Percentiles rank a stretch among this genome's conserved stretches.
Conservation (phyloP, 129 eudicot species). For the Erigeron canadensis region DNA sequence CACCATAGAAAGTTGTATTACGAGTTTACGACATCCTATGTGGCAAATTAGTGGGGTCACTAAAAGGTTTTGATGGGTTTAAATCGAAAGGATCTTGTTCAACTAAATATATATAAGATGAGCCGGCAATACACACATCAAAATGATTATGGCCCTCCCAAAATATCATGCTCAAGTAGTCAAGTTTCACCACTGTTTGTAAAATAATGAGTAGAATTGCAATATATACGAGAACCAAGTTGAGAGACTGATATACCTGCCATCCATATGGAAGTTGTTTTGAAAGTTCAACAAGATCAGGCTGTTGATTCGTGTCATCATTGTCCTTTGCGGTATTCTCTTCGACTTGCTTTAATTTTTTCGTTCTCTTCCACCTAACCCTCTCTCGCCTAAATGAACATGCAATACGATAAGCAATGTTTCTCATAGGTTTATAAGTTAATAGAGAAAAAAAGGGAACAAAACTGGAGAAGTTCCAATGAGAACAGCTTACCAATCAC, state of each 20-base stretch:
- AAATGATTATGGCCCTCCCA: too few species aligned
- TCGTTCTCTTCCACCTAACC: slow-evolving; percentile 80
- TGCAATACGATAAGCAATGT: background rate
- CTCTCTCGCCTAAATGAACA: slow-evolving; percentile 73
- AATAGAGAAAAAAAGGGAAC: background rate
- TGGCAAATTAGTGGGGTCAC: too few species aligned
- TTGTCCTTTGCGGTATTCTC: slow-evolving; percentile 32
- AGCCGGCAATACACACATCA: too few species aligned
- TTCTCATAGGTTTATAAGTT: background rate
- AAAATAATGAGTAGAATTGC: too few species aligned
- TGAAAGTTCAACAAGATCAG: slow-evolving; percentile 58
- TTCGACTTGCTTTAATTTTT: slow-evolving; percentile 43
- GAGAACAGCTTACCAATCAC: slow-evolving; percentile 67
- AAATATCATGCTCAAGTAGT: too few species aligned
- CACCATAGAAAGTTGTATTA: background rate
- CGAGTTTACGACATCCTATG: too few species aligned
- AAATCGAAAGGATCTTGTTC: too few species aligned
- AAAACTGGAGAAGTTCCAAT: background rate
- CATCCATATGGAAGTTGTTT: slow-evolving; percentile 79
- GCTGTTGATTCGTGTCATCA: slow-evolving; percentile 42
- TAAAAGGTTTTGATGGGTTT: too few species aligned
- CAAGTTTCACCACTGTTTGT: too few species aligned
- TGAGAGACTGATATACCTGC: slow-evolving; percentile 54
- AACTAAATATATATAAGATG: too few species aligned
- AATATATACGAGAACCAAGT: background rate